Percentiles rank a stretch among this genome's conserved stretches.
phyloP scores from a whole-genome alignment of 345 rosid species.

The Cardamine chenopodiifolia region DNA sequence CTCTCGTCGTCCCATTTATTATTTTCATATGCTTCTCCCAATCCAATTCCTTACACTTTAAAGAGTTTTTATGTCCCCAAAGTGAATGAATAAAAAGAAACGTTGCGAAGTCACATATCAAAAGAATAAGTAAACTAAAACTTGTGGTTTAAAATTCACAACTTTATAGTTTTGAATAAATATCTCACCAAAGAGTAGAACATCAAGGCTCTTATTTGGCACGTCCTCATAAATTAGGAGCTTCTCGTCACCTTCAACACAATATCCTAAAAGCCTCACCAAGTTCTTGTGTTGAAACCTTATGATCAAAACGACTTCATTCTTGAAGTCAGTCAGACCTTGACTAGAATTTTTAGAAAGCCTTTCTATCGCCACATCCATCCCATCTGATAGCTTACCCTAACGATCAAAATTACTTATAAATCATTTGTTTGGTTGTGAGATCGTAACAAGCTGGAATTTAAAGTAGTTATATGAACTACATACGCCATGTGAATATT shows the following conservation, averaged over 20 bases:
- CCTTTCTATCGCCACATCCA: neutral
- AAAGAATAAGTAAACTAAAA: too few species aligned
- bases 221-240: neutral
- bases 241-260: neutral
- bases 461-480: neutral
- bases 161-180: neutral
- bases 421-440: neutral
- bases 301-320: neutral
- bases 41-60: neutral
- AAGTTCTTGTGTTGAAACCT: slow-evolving; percentile 3
- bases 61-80: neutral
- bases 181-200: neutral
- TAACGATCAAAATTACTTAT: neutral
- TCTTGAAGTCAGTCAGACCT: neutral
- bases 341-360: neutral
- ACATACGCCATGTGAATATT: neutral
- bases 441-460: neutral
- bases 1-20: neutral
- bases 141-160: neutral
- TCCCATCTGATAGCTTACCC: neutral
- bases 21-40: neutral
- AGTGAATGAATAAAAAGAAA: neutral
- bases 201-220: neutral
- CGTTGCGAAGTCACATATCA: neutral
- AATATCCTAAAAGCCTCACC: slow-evolving; percentile 4